These are phyloP conservation scores for Lentinula aciculospora DNA, from an alignment of 768 basidiomycete genomes.

Conservation along the genomic window DNA sequence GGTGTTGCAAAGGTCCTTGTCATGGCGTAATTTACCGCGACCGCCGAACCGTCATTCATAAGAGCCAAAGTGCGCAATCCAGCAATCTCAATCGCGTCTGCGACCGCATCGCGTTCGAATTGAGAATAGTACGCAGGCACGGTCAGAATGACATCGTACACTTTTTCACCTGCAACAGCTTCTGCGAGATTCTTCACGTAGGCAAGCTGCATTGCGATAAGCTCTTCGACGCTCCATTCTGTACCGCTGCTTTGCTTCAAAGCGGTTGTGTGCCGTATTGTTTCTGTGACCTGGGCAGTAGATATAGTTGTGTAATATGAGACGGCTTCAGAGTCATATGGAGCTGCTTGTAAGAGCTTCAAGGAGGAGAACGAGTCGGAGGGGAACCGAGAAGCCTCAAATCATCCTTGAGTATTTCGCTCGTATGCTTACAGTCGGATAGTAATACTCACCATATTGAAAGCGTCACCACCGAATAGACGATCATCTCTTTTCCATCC, in stretches of 20 bases:
- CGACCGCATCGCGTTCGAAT: slow-evolving; percentile 85
- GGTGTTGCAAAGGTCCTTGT: slow-evolving; percentile 77
- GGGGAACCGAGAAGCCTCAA: slow-evolving; percentile 88
- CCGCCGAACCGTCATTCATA: slow-evolving; percentile 89
- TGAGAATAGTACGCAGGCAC: slow-evolving; percentile 90
- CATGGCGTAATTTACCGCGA: slow-evolving; percentile 99
- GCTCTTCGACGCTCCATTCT: slow-evolving; percentile 83
- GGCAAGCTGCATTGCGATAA: slow-evolving; percentile 89
- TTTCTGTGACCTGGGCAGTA: slow-evolving; percentile 44
- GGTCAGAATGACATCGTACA: slow-evolving; percentile 81
- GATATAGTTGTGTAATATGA: slow-evolving; percentile 57
- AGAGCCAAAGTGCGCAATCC: slow-evolving; percentile 80
- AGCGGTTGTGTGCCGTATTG: slow-evolving; percentile 54
- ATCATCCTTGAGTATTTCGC: background rate
- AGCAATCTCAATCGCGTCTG: slow-evolving; percentile 88
- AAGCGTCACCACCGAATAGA: slow-evolving; percentile 85
- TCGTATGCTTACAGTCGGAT: background rate
- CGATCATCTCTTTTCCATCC: slow-evolving; percentile 91
- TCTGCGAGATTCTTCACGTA: slow-evolving; percentile 91
- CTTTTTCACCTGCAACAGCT: slow-evolving; percentile 63
- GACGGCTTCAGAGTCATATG: slow-evolving; percentile 50
- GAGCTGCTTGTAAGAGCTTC: slow-evolving; percentile 77
- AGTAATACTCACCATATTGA: slow-evolving; percentile 64
- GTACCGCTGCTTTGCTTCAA: slow-evolving; percentile 56
- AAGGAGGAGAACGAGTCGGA: slow-evolving; percentile 79